A percentile compares a stretch with the other conserved stretches of the same genome.
These are phyloP conservation scores for Podospora bellae-mahoneyi DNA, from an alignment of 495 filamentous ascomycete genomes.

Conservation along the genomic window DNA sequence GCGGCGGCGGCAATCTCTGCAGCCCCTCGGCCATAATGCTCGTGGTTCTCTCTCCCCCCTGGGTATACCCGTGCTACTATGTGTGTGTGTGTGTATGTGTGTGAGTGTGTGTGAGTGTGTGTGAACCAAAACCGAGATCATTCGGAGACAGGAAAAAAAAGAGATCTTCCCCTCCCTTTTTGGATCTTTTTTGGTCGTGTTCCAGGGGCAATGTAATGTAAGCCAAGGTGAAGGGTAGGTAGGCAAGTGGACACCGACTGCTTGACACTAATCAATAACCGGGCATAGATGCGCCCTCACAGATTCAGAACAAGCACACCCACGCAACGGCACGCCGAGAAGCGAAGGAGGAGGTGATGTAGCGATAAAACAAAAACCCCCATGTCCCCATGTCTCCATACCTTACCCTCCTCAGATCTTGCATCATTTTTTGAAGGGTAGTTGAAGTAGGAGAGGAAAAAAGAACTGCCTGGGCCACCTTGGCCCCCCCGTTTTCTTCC, in stretches of 20 bases:
- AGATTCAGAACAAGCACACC: neutral
- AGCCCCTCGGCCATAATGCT: neutral
- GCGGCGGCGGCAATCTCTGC: neutral
- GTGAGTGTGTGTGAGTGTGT: neutral
- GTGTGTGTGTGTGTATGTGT: too few species aligned
- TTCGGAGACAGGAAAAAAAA: neutral
- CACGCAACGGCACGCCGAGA: neutral
- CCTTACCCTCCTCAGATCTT: neutral
- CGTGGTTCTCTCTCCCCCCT: neutral
- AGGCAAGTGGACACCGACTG: neutral
- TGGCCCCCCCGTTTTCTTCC: neutral
- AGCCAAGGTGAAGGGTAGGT: neutral
- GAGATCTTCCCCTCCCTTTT: neutral
- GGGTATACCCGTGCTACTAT: too few species aligned
- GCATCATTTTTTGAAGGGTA: neutral
- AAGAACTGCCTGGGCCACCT: constrained; percentile 8
- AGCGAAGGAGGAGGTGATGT: neutral
- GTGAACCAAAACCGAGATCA: neutral
- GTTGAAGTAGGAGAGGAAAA: neutral
- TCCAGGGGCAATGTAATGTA: neutral
- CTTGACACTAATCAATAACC: neutral
- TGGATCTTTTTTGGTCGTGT: neutral
- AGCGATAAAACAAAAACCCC: neutral
- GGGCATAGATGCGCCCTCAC: neutral
- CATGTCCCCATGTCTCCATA: neutral